Base-by-base conservation (phyloP, 1,284 basidiomycete genomes). In the Cutaneotrichosporon curvatum region DNA sequence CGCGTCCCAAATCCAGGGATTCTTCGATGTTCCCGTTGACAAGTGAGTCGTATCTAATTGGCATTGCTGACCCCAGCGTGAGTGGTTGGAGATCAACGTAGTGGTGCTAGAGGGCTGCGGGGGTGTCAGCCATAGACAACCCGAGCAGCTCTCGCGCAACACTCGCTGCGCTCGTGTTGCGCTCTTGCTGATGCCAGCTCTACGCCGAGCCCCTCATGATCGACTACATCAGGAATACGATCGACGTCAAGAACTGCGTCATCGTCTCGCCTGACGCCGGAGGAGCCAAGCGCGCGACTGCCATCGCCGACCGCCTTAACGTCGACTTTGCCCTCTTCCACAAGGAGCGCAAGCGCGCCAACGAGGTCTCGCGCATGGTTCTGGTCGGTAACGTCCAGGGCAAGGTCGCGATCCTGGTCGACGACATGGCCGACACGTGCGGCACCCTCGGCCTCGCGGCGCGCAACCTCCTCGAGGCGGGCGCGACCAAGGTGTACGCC, bases 371-470 rank as follows among this genome's bases (percentile, higher is more conserved):
- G 43, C 84, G 95, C 50, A 99, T 99, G 95, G 83, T 98, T 39
- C 82, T 99, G 43, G 95, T 99, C 50, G 95, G 95, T 5, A 82
- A 86, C 61, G 92, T 94, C 56, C 82, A 82, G 62, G 90, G 84
- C 71, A 98, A 98, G 75, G 79, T 85, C 36, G 95, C 94, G 47
- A 89, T 99, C 55, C 78, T 99, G n/a, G 92, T 98, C 43, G 95
- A 98, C 78, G 95, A 99, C 75, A 99, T 99, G 95, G 91, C 95
- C 43, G 95, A 99, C 73, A 98, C 95, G 35, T 99, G 95, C 67
- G 95, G 95, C 36, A 99, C 95, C 48, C 79, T 99, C 45, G 91
- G 89, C 59, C 78, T 96, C 33, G 95, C 95, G 2, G 87, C 95
- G 4, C 77, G 81, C 56, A 87, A 94, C 61, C 79, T 99, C 36